Conservation (phyloP, 352 stramenopile species). For the Phytophthora tentaculata region DNA sequence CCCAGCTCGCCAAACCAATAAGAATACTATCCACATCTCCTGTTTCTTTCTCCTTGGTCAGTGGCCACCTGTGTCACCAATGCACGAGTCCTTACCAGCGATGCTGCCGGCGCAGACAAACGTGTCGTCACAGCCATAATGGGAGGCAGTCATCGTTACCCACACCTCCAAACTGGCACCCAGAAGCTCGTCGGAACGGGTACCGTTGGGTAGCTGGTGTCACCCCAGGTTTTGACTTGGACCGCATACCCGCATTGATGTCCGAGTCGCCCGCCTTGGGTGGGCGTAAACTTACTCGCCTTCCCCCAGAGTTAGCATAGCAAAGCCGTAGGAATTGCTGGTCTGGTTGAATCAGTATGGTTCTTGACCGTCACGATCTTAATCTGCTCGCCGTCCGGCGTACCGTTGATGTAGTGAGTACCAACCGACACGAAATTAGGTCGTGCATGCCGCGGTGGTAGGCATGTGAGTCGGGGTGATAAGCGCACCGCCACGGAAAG, state of each 20-base stretch:
- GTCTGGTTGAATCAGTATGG: background rate
- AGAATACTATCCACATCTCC: background rate
- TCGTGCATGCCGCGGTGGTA: background rate
- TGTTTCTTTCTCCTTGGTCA: background rate
- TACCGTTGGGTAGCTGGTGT: background rate
- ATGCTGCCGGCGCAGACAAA: background rate
- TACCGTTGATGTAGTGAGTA: slow-evolving; percentile 22
- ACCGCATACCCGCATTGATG: background rate
- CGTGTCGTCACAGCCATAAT: background rate
- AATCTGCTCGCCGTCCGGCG: slow-evolving; percentile 30
- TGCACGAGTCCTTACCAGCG: background rate
- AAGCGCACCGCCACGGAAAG: background rate
- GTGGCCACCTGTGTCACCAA: background rate
- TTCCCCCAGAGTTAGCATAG: background rate
- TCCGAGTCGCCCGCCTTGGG: background rate
- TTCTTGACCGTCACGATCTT: slow-evolving; percentile 19
- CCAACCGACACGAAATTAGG: background rate
- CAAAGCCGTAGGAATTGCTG: background rate
- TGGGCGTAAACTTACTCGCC: background rate
- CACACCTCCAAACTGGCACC: background rate
- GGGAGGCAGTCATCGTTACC: background rate
- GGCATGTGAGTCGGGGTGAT: background rate
- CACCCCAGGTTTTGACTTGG: background rate
- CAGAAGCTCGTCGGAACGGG: background rate
- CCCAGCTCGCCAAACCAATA: background rate